Percentiles rank a stretch among this genome's conserved stretches.
phyloP scores from a whole-genome alignment of 1,284 basidiomycete genomes.

The Peniophora sp. region DNA sequence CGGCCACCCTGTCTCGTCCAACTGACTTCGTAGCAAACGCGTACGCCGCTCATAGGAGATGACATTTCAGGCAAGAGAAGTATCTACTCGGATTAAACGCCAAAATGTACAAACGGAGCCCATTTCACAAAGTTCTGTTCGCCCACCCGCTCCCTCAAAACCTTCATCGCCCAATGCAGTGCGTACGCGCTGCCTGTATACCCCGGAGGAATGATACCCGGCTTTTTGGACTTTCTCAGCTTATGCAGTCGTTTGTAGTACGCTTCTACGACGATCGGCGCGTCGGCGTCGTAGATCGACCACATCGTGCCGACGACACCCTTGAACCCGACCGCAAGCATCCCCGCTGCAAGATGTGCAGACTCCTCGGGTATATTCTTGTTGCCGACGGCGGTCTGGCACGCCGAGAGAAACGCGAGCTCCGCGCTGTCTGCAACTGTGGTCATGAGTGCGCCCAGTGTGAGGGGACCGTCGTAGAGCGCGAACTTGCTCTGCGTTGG shows the following conservation, averaged over 20 bases:
- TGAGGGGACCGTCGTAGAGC: background rate
- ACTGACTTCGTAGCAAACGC: too few species aligned
- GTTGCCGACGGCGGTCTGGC: constrained; percentile 17
- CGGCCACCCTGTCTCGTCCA: too few species aligned
- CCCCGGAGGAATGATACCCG: background rate
- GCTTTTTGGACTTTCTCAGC: background rate
- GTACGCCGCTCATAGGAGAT: too few species aligned
- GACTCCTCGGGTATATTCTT: constrained; percentile 13
- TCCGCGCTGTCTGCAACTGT: background rate
- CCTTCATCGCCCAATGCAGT: constrained; percentile 1
- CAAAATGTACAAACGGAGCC: constrained; percentile 15
- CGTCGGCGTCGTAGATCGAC: constrained; percentile 12
- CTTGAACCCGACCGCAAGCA: constrained; percentile 17
- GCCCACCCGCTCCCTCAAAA: background rate
- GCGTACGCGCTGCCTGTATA: constrained; percentile 1
- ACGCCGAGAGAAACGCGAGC: constrained; percentile 15
- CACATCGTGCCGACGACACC: constrained; percentile 18
- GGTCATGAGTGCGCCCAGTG: background rate
- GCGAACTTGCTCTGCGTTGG: constrained; percentile 1
- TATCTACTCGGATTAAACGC: constrained; percentile 13
- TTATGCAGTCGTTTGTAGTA: constrained; percentile 3
- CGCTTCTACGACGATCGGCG: constrained; percentile 9
- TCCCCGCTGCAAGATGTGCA: constrained; percentile 17
- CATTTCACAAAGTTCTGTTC: background rate
- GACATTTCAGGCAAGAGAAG: too few species aligned